A percentile compares a stretch with the other conserved stretches of the same genome.
Conservation (phyloP, 495 filamentous ascomycete species). For the Rhypophila decipiens region DNA sequence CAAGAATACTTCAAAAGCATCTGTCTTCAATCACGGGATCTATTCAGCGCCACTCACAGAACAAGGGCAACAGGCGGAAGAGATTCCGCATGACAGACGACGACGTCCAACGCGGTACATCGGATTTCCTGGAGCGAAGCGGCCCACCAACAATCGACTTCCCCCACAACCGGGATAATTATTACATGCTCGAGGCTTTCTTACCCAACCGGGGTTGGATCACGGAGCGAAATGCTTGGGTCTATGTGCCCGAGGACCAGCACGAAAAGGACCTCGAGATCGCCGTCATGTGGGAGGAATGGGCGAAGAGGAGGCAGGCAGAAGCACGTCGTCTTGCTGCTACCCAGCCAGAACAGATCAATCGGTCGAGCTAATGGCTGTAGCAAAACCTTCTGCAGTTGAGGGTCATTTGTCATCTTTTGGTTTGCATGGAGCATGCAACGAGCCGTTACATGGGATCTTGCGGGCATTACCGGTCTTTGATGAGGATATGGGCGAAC, state of each 20-base stretch:
- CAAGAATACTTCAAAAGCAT: slow-evolving; percentile 44
- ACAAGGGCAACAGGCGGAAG: slow-evolving; percentile 37
- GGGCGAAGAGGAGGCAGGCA: too few species aligned
- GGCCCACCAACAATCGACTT: slow-evolving; percentile 44
- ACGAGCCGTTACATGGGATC: too few species aligned
- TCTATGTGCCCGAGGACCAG: slow-evolving; percentile 36
- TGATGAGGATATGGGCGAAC: too few species aligned
- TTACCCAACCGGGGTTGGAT: slow-evolving; percentile 43
- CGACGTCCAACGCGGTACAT: slow-evolving; percentile 34
- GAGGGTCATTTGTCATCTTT: too few species aligned
- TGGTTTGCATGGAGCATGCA: too few species aligned
- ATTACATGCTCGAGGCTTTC: slow-evolving; percentile 48
- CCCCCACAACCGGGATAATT: slow-evolving; percentile 46
- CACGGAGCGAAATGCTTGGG: slow-evolving; percentile 28
- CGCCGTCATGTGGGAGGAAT: slow-evolving; percentile 1
- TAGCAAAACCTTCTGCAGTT: too few species aligned
- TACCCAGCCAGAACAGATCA: too few species aligned
- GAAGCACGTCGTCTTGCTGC: too few species aligned
- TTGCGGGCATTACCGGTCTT: too few species aligned
- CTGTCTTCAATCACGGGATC: slow-evolving; percentile 43
- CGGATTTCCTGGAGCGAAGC: slow-evolving; percentile 38
- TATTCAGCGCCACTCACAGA: slow-evolving; percentile 40
- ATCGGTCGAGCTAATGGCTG: too few species aligned
- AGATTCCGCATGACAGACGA: slow-evolving; percentile 44
- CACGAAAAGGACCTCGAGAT: slow-evolving; percentile 33